Evolutionary conservation across 371 early-diverging fungal species (phyloP).

Genomic region (Dinochytrium kinnereticum): DNA sequence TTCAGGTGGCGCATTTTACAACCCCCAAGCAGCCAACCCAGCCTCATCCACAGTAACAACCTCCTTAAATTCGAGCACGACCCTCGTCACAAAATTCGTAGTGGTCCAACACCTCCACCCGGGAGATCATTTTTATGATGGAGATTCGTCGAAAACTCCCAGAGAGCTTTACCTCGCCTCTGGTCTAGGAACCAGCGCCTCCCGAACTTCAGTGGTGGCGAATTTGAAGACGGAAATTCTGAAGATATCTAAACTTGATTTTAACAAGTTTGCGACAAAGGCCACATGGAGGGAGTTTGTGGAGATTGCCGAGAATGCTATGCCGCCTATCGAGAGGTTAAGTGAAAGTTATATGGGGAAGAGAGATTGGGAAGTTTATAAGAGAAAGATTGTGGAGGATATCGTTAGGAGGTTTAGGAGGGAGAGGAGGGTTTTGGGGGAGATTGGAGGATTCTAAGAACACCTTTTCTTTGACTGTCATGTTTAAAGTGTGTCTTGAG

Average conservation of each 20-base stretch:
- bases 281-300: slow-evolving; percentile 30
- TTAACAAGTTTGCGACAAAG: slow-evolving; percentile 38
- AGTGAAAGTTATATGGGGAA: slow-evolving; percentile 27
- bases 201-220: slow-evolving; percentile 28
- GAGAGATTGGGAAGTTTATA: slow-evolving; percentile 33
- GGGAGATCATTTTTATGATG: slow-evolving; percentile 40
- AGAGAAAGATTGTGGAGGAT: slow-evolving; percentile 26
- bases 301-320: slow-evolving; percentile 10
- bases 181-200: slow-evolving; percentile 3
- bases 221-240: slow-evolving; percentile 29
- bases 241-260: slow-evolving; percentile 38
- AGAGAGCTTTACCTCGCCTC: slow-evolving; percentile 16
- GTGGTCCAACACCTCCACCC: slow-evolving; percentile 31
- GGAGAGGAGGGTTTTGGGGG: slow-evolving; percentile 46
- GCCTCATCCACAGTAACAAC: not conserved
- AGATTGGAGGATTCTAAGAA: slow-evolving; percentile 64
- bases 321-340: slow-evolving; percentile 22
- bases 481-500: no score
- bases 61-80: slow-evolving; percentile 8
- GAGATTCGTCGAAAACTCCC: slow-evolving; percentile 7
- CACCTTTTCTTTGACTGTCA: slow-evolving; percentile 87
- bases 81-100: slow-evolving; percentile 35
- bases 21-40: not conserved
- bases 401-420: slow-evolving; percentile 16
- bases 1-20: no score